These are phyloP conservation scores for Ceratobasidium theobromae DNA, from an alignment of 1,284 basidiomycete species.

Conservation along the genomic window DNA sequence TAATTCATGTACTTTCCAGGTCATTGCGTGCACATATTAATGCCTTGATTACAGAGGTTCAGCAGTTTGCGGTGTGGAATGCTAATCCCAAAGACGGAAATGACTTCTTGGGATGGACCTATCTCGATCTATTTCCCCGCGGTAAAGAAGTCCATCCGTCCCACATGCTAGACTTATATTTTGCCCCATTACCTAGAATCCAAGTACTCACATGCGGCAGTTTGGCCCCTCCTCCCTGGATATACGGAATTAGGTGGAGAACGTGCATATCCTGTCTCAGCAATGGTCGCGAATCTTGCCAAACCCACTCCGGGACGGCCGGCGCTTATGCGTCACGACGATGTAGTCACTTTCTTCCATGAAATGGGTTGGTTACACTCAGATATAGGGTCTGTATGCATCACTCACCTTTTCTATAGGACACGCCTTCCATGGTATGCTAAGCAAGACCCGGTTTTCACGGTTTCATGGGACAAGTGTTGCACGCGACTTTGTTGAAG, in stretches of 20 bases:
- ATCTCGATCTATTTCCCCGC: conserved; percentile 84
- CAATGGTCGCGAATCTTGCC: conserved; percentile 86
- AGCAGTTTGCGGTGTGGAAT: conserved; percentile 80
- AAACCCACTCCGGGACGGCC: conserved; percentile 78
- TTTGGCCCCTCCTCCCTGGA: conserved; percentile 73
- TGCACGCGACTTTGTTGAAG: conserved; percentile 82
- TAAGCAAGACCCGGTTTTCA: conserved; percentile 69
- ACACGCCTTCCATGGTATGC: conserved; percentile 81
- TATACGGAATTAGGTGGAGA: conserved; percentile 54
- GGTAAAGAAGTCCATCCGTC: conserved; percentile 49
- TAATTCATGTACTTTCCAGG: too few species aligned
- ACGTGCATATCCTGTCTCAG: conserved; percentile 69
- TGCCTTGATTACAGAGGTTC: conserved; percentile 57
- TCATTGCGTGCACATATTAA: not conserved
- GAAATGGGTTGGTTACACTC: conserved; percentile 37
- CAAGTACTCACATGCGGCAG: conserved; percentile 85
- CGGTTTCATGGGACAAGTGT: conserved; percentile 82
- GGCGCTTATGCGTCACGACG: conserved; percentile 79
- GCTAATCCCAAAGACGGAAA: conserved; percentile 66
- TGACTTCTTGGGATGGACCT: conserved; percentile 77
- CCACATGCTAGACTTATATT: too few species aligned
- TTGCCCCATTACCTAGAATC: conserved; percentile 49
- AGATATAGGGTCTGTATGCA: not conserved
- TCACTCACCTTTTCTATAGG: conserved; percentile 73
- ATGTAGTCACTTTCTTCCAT: conserved; percentile 49